Evolutionary conservation across 768 basidiomycete species (phyloP), one percentile per base, ranked within the genome.

Genomic region (Leccinum variicolor): DNA sequence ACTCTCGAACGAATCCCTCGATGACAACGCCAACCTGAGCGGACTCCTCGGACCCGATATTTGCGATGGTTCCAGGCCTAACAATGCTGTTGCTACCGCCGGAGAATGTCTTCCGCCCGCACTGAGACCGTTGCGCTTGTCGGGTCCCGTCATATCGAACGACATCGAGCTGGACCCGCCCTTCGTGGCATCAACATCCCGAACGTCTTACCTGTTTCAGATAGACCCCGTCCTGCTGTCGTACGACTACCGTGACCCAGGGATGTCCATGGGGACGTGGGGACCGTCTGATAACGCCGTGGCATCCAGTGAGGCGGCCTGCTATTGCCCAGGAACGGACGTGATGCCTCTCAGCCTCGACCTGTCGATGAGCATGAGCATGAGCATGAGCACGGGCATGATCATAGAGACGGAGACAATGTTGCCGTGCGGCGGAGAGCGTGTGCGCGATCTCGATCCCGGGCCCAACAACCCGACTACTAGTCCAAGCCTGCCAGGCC

Each of bases 201-300:
- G 23, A n/a, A 11, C 56, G 3, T n/a, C 52, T 11, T 25, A 53
- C 14, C 48, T 53, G 10, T 47, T 66, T 28, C 67, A 66, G 48
- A 73, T 72, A 41, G 73, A 72, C 19, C 73, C 70, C 28, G 29
- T 49, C 13, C 15, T 74, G 31, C 62, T 74, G 45, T 56, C 62
- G 21, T 54, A 60, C 26, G 25, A 46, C 39, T 59, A 71, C 19
- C n/a, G n/a, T n/a, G n/a, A n/a, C n/a, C 50, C 61, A 0, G 62
- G 55, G 1, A 23, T 57, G 39, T 29, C 31, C 4, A 23, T 45
- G 3, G 47, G 14, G 26, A 11, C 31, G 11, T 33, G 13, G 31
- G 13, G 26, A 13, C 13, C 10, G 3, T 31, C 29, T 31, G 29
- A n/a, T n/a, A 19, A 10, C 10, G 19, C 41, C n/a, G 5, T 4